Base-by-base conservation (phyloP, 2,329 filamentous ascomycete genomes). In the Sporothrix luriei region DNA sequence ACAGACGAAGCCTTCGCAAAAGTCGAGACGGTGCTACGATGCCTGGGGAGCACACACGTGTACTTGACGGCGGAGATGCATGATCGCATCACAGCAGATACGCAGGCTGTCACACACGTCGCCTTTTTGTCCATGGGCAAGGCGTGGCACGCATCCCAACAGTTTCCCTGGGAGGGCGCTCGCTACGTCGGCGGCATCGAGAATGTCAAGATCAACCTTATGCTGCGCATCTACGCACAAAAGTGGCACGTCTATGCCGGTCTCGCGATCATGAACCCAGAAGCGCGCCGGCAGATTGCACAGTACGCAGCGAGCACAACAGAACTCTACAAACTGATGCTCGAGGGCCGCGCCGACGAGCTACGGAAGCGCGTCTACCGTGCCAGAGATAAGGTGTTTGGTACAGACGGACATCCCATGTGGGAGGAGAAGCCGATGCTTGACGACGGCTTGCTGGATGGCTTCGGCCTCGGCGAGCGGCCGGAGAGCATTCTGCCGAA, bases 241-340 rank as follows among this genome's bases (percentile, higher is more conserved):
- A 99, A 98, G 80, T 99, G 96, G 96, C 96, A 99, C 82, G 95
- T 99, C 70, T 99, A 99, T 79, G 95, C 95, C 24, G 95, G 95
- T 0, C 89, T 99, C 10, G 95, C 96, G 13, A 99, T 99, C 77
- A 86, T 99, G 70, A 99, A 99, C 78, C 95, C 95, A 0, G 91
- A 93, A 70, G 95, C 95, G 3, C 91, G 91, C 78, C 86, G 91
- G 79, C 95, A 99, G 81, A 98, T 99, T 76, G 87, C 91, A 69
- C 94, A 98, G 82, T 99, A 98, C 79, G 94, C 95, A 11, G 85
- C 91, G 76, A 94, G 90, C 55, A 94, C 97, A 24, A 98, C 95
- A 0, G 93, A 96, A 76, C 84, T 99, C 24, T 99, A 93, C 84
- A 98, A 97, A 81, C 85, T 99, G 69, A 98, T 99, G 94, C 88